Percentiles rank a stretch among this genome's conserved stretches.
Evolutionary conservation across 305 asterid species (phyloP).

Genomic region (Fraxinus platypoda): DNA sequence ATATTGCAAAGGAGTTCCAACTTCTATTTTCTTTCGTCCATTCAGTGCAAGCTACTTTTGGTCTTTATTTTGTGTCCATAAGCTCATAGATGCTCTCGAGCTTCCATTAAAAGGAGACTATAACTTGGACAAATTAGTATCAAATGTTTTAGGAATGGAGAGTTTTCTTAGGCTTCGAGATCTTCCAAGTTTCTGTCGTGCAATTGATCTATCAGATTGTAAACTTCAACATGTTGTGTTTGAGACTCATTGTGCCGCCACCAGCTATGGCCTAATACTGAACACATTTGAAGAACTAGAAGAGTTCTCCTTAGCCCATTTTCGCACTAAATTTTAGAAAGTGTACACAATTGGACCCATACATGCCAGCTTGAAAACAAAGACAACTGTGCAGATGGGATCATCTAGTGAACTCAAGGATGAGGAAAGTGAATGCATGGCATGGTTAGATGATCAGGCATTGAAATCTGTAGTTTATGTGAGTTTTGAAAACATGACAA

Average conservation of each 20-base stretch:
- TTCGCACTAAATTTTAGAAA: constrained; percentile 18
- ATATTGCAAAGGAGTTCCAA: constrained; percentile 31
- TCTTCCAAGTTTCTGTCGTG: constrained; percentile 38
- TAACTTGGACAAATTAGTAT: constrained; percentile 29
- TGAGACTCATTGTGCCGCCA: constrained; percentile 22
- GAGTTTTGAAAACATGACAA: no score
- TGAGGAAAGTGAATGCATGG: constrained; percentile 31
- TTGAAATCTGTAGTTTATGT: constrained; percentile 37
- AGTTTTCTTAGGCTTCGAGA: constrained; percentile 33
- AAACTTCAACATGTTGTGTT: constrained; percentile 15
- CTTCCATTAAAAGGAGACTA: constrained; percentile 30
- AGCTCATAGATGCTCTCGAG: constrained; percentile 34
- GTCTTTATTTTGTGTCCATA: constrained; percentile 30
- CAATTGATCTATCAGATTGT: neutral
- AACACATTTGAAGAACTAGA: constrained; percentile 41
- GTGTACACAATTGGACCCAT: constrained; percentile 36
- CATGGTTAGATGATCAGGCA: constrained; percentile 37
- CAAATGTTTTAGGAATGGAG: constrained; percentile 34
- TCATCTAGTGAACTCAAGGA: constrained; percentile 25
- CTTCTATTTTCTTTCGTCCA: constrained; percentile 25
- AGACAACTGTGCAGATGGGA: neutral
- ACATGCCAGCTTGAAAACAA: constrained; percentile 21
- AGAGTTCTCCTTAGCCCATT: constrained; percentile 18
- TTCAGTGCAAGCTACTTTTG: constrained; percentile 27
- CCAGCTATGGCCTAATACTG: constrained; percentile 35